Base-by-base conservation (phyloP, 2,329 filamentous ascomycete species). In the Penicillium sp. region DNA sequence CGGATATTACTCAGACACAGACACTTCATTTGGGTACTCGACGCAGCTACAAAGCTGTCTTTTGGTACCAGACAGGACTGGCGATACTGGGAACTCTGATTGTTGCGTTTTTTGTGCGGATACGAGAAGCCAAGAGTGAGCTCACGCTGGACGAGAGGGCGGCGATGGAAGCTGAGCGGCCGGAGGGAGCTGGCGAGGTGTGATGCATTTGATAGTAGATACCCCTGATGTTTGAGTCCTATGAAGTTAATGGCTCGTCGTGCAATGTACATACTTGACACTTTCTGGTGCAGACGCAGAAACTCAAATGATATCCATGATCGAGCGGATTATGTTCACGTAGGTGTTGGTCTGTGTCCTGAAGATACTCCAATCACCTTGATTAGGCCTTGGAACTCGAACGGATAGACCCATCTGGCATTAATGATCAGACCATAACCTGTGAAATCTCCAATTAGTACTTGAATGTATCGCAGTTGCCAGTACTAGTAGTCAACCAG, bases 1-100 rank as follows among this genome's bases (percentile, higher is more conserved):
- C 80, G 1, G 87, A 91, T 64, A 77, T 90, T 10, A 69, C 72
- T 16, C 73, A 72, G 16, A 77, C 80, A 0, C 74, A 77, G 34
- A 77, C 77, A 16, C 69, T 68, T 4, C 51, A 69, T 2, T 55
- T 77, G 13, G 77, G 77, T 0, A 46, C 71, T 34, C 70, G 70
- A 38, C 57, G 73, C 49, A 84, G 82, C 50, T 87, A 86, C 62
- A 79, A 82, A 62, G 77, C 79, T 19, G 82, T 79, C 0, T 87
- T 88, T 46, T 71, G 84, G 83, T 81, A 84, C 19, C 80, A 82
- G 44, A 74, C 82, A 18, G 83, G 75, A 1, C 73, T 79, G 41
- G 78, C 82, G 0, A 73, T 64, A 3, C 57, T 78, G 1, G 76
- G 79, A 0, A 54, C 87, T 46, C 52, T 74, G 2, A 65, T 87